These are phyloP conservation scores for Plasmodium relictum DNA, from an alignment of 169 alveolate species.

Conservation along the genomic window DNA sequence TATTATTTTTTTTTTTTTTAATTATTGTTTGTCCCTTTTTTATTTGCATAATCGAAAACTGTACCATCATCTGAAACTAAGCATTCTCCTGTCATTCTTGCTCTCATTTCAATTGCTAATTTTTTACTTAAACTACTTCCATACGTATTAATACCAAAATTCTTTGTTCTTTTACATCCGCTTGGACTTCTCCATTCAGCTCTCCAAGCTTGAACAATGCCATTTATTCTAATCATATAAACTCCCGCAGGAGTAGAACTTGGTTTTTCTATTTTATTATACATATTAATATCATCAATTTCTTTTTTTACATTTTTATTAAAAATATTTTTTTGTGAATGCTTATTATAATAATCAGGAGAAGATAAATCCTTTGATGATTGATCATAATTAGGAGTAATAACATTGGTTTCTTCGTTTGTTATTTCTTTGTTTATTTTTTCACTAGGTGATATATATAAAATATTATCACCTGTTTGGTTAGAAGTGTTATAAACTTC, in stretches of 20 bases:
- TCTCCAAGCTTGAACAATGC: conserved; percentile 76
- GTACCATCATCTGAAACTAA: conserved; percentile 73
- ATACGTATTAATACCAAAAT: conserved; percentile 71
- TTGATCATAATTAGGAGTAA: neutral
- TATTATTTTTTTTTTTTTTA: neutral
- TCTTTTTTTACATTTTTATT: conserved; percentile 28
- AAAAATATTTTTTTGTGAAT: neutral
- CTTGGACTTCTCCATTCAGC: conserved; percentile 77
- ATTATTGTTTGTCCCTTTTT: conserved; percentile 2
- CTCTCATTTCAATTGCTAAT: conserved; percentile 73
- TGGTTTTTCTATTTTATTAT: conserved; percentile 32
- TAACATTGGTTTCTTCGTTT: conserved; percentile 7
- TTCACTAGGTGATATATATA: conserved; percentile 2
- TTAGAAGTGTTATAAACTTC: neutral
- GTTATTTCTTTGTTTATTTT: conserved; percentile 23
- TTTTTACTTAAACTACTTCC: conserved; percentile 69
- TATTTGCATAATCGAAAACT: conserved; percentile 48
- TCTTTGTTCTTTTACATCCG: conserved; percentile 64
- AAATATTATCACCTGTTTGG: neutral
- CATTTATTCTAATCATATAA: conserved; percentile 62
- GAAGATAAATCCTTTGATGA: neutral
- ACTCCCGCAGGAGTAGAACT: conserved; percentile 69
- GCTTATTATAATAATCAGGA: conserved; percentile 26
- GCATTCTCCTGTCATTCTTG: conserved; percentile 74
- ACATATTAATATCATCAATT: conserved; percentile 29